Base-by-base conservation (phyloP, 768 basidiomycete genomes). In the Boletus coccyginus region DNA sequence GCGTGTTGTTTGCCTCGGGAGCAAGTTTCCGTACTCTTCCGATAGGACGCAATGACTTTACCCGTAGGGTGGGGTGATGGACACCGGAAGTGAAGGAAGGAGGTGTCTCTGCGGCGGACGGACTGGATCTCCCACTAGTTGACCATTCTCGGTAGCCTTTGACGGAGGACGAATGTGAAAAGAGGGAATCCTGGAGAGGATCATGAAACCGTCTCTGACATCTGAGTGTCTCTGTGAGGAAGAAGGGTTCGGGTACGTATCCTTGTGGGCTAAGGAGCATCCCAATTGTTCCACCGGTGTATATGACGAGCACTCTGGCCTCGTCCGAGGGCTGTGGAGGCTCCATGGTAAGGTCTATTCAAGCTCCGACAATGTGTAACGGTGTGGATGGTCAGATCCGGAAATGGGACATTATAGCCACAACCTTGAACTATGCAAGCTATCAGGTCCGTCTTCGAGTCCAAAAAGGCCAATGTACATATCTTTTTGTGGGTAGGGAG, bases 141-240 rank as follows among this genome's bases (percentile, higher is more conserved):
- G 81, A 86, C 88, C 94, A 95, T 54, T 85, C 77, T 55, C 88
- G 77, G 67, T 87, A 96, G 7, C 88, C 86, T 66, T 88, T 83
- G 9, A 94, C 87, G 21, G 92, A 88, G 8, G 78, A 75, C 0
- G 91, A 83, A 62, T 92, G 83, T 1, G 91, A 92, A 65, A 92
- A 94, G 24, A 96, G 74, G 1, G 93, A 94, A 57, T 92, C 87
- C 68, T 90, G 88, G 24, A 86, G 73, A 5, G 94, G 95, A 62
- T 98, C 95, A 71, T 98, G 92, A 65, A 98, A 98, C 13, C 95
- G 85, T 39, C 82, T 83, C 72, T 94, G 92, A 61, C 86, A 86
- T 62, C 81, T 77, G 31, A 96, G 81, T 0, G 87, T 92, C 70
- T 92, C 88, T 7, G 91, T 92, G 59, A 95, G 75, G 68, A 93